A percentile compares a stretch with the other conserved stretches of the same genome.
Evolutionary conservation across 2,329 filamentous ascomycete genomes (phyloP).

Genomic region (Talaromyces sp.): DNA sequence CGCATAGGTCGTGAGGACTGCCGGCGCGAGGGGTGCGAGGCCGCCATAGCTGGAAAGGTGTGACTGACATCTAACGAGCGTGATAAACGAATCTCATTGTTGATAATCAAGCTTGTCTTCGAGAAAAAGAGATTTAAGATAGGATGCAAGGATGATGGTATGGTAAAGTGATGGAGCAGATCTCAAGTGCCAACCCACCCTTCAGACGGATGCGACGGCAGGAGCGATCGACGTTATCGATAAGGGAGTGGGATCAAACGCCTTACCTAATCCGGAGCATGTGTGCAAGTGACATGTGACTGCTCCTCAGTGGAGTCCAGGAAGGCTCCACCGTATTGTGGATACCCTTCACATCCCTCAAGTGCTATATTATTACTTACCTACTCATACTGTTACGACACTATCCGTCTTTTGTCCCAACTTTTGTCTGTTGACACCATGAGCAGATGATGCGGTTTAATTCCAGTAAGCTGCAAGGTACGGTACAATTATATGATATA

Average conservation of each 20-base stretch:
- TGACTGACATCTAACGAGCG: not conserved
- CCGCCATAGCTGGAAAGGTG: conserved; percentile 30
- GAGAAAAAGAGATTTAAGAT: not conserved
- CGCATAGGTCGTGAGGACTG: conserved; percentile 38
- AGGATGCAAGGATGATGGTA: not conserved
- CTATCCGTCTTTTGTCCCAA: too few relatives aligned
- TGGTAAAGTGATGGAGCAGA: not conserved
- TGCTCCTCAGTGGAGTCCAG: too few relatives aligned
- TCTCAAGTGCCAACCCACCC: not conserved
- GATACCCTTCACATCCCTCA: not conserved
- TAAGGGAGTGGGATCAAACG: conserved; percentile 7
- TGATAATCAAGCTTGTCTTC: not conserved
- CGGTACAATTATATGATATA: too few relatives aligned
- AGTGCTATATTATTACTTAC: too few relatives aligned
- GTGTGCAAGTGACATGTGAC: not conserved
- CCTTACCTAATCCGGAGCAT: conserved; percentile 1
- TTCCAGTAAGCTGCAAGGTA: too few relatives aligned
- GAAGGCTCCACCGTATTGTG: too few relatives aligned
- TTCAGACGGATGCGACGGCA: conserved; percentile 12
- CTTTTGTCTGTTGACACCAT: too few relatives aligned
- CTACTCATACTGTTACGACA: too few relatives aligned
- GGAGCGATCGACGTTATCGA: conserved; percentile 23
- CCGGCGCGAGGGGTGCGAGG: conserved; percentile 24
- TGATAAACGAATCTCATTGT: not conserved
- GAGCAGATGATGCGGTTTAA: too few relatives aligned